A percentile compares a stretch with the other conserved stretches of the same genome.
Evolutionary conservation across 2,329 filamentous ascomycete species (phyloP).

Genomic region (Ustulina deusta): DNA sequence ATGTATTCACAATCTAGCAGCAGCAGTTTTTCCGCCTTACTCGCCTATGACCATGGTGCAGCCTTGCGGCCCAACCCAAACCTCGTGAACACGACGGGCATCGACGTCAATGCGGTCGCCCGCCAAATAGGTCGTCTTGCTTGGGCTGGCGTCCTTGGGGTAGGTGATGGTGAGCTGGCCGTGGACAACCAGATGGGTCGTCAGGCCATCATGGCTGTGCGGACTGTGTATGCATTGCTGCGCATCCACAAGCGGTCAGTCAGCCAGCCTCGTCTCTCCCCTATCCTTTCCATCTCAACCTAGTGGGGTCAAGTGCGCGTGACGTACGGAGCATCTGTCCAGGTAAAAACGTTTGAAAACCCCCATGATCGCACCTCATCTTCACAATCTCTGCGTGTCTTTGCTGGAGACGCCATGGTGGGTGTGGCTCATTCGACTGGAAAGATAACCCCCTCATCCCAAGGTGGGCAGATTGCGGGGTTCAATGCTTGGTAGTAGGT

Average conservation of each 20-base stretch:
- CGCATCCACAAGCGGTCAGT: constrained; percentile 32
- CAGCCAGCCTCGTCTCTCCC: constrained; percentile 39
- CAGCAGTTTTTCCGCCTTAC: constrained; percentile 45
- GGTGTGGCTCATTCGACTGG: background rate
- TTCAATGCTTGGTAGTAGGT: constrained; percentile 14
- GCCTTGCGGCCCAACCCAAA: constrained; percentile 74
- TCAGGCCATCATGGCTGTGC: constrained; percentile 72
- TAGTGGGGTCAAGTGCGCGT: constrained; percentile 7
- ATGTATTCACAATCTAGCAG: constrained; percentile 3
- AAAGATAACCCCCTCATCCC: constrained; percentile 1
- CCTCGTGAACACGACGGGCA: constrained; percentile 72
- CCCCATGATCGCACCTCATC: constrained; percentile 75
- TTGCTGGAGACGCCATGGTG: constrained; percentile 44
- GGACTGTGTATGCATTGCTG: constrained; percentile 75
- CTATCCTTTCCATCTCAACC: constrained; percentile 9
- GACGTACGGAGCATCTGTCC: constrained; percentile 76
- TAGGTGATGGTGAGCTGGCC: constrained; percentile 76
- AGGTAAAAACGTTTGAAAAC: constrained; percentile 76
- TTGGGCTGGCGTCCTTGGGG: constrained; percentile 66
- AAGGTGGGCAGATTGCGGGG: constrained; percentile 30
- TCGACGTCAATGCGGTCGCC: constrained; percentile 76
- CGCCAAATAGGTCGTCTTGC: constrained; percentile 69
- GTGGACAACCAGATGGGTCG: constrained; percentile 75
- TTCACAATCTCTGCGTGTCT: constrained; percentile 64
- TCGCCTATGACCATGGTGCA: constrained; percentile 77